Base-by-base conservation (phyloP, 2,329 filamentous ascomycete species). In the Akanthomyces dipterigenus region DNA sequence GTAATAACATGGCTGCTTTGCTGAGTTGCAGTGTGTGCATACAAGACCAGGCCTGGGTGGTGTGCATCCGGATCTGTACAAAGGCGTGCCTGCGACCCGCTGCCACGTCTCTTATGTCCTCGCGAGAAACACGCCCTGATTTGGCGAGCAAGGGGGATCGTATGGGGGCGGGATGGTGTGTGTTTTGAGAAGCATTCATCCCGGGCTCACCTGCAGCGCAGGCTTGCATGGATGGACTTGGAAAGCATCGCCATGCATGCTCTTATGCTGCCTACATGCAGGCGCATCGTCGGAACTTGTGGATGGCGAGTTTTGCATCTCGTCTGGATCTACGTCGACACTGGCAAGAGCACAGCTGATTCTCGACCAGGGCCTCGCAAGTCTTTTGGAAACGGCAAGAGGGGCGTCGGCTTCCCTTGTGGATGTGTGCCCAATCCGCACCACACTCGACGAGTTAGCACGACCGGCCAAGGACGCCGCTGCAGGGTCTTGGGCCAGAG, bases 1-100 rank as follows among this genome's bases (percentile, higher is more conserved):
- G 65, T 60, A 67, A 69, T 66, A 68, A 66, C 65, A 70, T 55
- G 66, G 60, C 65, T 68, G 64, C 64, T 61, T 66, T 64, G 63
- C 43, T 61, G 60, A 60, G 61, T 62, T 61, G 59, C 60, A 55
- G 64, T 61, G 55, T 61, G 55, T 63, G 65, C 65, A 65, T 63
- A 62, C 46, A 62, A 51, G 22, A 50, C 56, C 28, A 20, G 63
- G 63, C 38, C 50, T 62, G 45, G 36, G 55, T 61, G 46, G 59
- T 60, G 49, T 59, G 60, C 51, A 62, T 53, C 34, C 60, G 49
- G 43, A 40, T 58, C 61, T 60, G 59, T 55, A 31, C 49, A 61
- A 55, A 61, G 50, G 58, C 58, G 58, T 31, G 45, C 38, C 49
- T 50, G 55, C 58, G 58, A 61, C 58, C 58, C 58, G 58, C 50